Evolutionary conservation across 306 rosid species (phyloP), one percentile per base, ranked within the genome.

Genomic region (Alnus rubra): DNA sequence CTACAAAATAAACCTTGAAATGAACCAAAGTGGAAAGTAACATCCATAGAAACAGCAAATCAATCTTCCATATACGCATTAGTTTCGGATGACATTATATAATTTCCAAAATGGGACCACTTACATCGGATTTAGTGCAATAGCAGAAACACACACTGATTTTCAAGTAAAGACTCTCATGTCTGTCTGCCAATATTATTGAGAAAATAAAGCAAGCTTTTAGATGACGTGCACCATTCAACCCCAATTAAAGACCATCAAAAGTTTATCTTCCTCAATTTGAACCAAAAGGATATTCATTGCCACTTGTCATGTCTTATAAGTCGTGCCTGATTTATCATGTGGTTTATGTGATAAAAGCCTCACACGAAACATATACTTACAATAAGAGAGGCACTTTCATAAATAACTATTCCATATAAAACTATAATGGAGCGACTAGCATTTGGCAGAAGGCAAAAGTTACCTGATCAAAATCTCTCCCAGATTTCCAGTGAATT

Each of bases 381-480:
- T 14, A 9, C 18, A 42, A 42, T 42, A 67, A 67, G 51, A 42
- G 31, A 37, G 28, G 50, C 28, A n/a, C 30, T 3, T n/a, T 1
- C 5, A 67, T 14, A 7, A 23, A n/a, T 30, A 49, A 28, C 30
- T 18, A 30, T n/a, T 18, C n/a, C 47, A 55, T 44, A 4, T 18
- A 80, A 35, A 54, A 42, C 8, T 14, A 54, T 12, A 39, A 39
- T 13, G 19, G 16, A 28, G 35, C 53, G 60, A 16, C 45, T 39
- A 69, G 31, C 9, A 56, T 33, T 48, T 2, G 16, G 55, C 28
- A 23, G 28, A 23, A 23, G 28, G 28, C 9, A 18, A 53, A 28
- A 28, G 59, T 82, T 81, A 88, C 91, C 91, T 85, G 73, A 88
- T 88, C 85, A 88, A 85, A 74, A 88, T 88, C 76, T 88, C 91